phyloP scores from a whole-genome alignment of 306 rosid species.

The Senna tora region DNA sequence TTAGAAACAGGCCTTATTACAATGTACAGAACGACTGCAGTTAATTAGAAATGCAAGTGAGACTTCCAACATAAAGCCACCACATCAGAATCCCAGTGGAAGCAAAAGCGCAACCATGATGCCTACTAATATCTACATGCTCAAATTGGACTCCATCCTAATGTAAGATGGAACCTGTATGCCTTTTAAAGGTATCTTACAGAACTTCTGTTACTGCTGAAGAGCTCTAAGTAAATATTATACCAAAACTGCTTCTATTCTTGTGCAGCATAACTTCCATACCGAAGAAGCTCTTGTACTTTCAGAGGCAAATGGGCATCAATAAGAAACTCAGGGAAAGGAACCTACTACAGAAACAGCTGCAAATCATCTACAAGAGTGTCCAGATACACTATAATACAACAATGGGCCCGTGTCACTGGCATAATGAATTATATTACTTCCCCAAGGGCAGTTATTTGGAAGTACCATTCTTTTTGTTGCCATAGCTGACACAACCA shows the following conservation, averaged over 20 bases:
- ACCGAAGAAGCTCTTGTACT: conserved; percentile 37
- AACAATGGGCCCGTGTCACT: conserved; percentile 20
- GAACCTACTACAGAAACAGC: conserved; percentile 42
- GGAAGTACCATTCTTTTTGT: conserved; percentile 33
- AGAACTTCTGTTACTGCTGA: conserved; percentile 40
- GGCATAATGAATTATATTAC: conserved; percentile 15
- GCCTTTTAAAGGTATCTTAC: conserved; percentile 34
- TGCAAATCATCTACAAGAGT: conserved; percentile 40
- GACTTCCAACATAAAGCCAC: not conserved
- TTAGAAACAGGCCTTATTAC: conserved; percentile 23
- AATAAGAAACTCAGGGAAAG: conserved; percentile 25
- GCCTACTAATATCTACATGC: conserved; percentile 41
- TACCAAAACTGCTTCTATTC: conserved; percentile 53
- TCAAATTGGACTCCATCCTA: conserved; percentile 30
- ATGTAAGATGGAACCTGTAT: conserved; percentile 22
- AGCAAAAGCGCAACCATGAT: conserved; percentile 9
- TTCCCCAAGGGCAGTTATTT: conserved; percentile 40
- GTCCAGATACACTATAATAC: conserved; percentile 20
- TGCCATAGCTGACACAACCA: conserved; percentile 38
- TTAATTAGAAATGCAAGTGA: conserved; percentile 9
- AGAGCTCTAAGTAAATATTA: conserved; percentile 44
- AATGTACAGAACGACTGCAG: conserved; percentile 19
- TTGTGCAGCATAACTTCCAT: conserved; percentile 38
- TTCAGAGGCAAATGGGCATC: conserved; percentile 7
- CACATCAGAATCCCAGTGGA: conserved; percentile 33